Evolutionary conservation across 257 asterid genomes (phyloP), one percentile per base, ranked within the genome.

Genomic region (Gentiana macrophylla): DNA sequence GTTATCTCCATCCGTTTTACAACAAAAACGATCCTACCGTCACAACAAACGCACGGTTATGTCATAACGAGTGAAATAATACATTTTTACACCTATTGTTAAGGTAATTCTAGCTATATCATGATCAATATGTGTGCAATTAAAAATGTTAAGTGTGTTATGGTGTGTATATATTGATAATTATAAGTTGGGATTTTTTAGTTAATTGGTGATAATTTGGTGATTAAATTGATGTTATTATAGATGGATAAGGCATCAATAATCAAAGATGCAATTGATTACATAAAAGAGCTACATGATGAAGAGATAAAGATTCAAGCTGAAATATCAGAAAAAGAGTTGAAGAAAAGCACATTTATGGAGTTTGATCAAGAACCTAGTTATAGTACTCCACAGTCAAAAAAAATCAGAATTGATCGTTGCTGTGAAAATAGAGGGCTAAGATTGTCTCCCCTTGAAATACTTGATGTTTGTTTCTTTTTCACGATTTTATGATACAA

Each of bases 231-330:
- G 24, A 24, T 24, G 43, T 4, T 13, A 24, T 12, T 12, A 4
- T 47, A 89, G 95, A 77, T 89, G 94, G 97, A 90, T 72, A 90
- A 90, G 61, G 97, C 97, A 0, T 90, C 97, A 4, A 86, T 80
- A 3, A 74, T 90, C 38, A 90, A 82, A 69, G 97, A 90, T 64
- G 97, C 97, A 1, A 90, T 90, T 15, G 85, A 68, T 53, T 79
- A 90, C 61, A 90, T 90, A 49, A 72, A 79, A 59, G 62, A 77
- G 12, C 63, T 90, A 55, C 86, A 80, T 0, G 82, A 75, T 0
- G 82, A 89, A 59, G 88, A 89, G 79, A 69, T 62, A 62, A 70
- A 57, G 49, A 74, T 90, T 49, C 62, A 70, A 59, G 73, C 73
- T 0, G 95, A 90, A 57, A 79, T 90, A n/a, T 50, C 66, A 11